Evolutionary conservation across 2,329 filamentous ascomycete genomes (phyloP), one percentile per base, ranked within the genome.

Genomic region (Chaetomium strumarium): DNA sequence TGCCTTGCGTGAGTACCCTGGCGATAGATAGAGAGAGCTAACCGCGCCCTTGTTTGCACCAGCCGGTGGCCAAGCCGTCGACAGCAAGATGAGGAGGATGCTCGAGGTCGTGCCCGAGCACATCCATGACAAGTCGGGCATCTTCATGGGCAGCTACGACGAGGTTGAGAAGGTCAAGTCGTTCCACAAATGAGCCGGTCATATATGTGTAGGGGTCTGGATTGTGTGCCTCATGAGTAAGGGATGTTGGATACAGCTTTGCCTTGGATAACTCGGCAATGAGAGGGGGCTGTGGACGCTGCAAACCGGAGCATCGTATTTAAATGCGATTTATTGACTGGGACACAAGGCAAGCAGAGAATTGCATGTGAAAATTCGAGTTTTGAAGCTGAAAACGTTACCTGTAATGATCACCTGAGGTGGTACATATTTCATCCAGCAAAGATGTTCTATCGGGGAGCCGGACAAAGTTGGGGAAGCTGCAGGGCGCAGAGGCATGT

Each of bases 111-210:
- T 89, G 1, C 93, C 93, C 2, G 86, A 95, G 70, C 80, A 89
- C 70, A 99, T 99, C 65, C 93, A 99, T 71, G 93, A 99, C 74
- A 83, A 85, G 67, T 91, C 90, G 17, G 93, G 93, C 61, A 96
- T 99, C 66, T 99, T 95, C 75, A 80, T 99, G 76, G 93, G 93
- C 59, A 96, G 90, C 64, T 90, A 86, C 63, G 88, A 95, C 58
- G 93, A 99, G 75, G 81, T 99, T 45, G 90, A 96, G 75, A 96
- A 95, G 78, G 89, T 97, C 61, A 95, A 96, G 71, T 75, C 82
- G 56, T 85, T 86, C 65, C 86, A 93, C 75, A 85, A 86, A 71
- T 70, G 45, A 58, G 44, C 6, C 10, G 37, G 20, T 11, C 6
- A 34, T n/a, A n/a, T n/a, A n/a, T n/a, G n/a, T n/a, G n/a, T 13